These are phyloP conservation scores for Microbotryum scabiosae DNA, from an alignment of 1,284 basidiomycete species.

Conservation along the genomic window DNA sequence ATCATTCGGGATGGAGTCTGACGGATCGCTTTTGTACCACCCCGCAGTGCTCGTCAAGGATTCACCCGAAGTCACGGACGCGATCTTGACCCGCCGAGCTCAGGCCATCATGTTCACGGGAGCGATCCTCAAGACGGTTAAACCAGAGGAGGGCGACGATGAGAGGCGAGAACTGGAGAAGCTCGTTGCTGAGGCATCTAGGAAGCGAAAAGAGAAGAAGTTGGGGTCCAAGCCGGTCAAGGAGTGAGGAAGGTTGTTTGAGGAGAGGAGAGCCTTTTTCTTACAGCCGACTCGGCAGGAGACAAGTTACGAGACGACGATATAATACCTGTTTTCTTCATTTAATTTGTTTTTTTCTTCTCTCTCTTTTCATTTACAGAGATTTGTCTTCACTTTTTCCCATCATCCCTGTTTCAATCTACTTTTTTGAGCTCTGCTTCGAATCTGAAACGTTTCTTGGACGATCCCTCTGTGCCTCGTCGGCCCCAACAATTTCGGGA, in stretches of 20 bases:
- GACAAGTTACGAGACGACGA: too few relatives aligned
- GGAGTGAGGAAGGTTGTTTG: conserved; percentile 11
- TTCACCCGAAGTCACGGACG: conserved; percentile 69
- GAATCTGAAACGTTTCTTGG: too few relatives aligned
- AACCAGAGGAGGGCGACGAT: conserved; percentile 79
- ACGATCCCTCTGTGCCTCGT: too few relatives aligned
- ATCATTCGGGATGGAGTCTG: conserved; percentile 11
- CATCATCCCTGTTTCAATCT: too few relatives aligned
- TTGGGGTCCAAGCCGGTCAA: conserved; percentile 5
- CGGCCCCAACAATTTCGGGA: too few relatives aligned
- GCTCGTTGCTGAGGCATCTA: conserved; percentile 29
- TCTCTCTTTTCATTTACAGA: too few relatives aligned
- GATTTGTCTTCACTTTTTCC: too few relatives aligned
- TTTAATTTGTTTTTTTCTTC: too few relatives aligned
- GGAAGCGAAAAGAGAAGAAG: conserved; percentile 27
- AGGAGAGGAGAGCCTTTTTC: neutral
- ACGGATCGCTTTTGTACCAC: neutral
- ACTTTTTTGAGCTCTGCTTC: too few relatives aligned
- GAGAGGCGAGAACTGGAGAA: conserved; percentile 80
- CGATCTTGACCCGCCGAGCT: conserved; percentile 65
- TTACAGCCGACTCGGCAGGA: too few relatives aligned
- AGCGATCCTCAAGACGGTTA: conserved; percentile 70
- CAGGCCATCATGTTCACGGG: conserved; percentile 74
- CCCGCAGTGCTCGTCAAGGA: conserved; percentile 60
- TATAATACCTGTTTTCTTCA: too few relatives aligned